A percentile compares a stretch with the other conserved stretches of the same genome.
phyloP scores from a whole-genome alignment of 352 stramenopile genomes.

The Globisporangium splendens region DNA sequence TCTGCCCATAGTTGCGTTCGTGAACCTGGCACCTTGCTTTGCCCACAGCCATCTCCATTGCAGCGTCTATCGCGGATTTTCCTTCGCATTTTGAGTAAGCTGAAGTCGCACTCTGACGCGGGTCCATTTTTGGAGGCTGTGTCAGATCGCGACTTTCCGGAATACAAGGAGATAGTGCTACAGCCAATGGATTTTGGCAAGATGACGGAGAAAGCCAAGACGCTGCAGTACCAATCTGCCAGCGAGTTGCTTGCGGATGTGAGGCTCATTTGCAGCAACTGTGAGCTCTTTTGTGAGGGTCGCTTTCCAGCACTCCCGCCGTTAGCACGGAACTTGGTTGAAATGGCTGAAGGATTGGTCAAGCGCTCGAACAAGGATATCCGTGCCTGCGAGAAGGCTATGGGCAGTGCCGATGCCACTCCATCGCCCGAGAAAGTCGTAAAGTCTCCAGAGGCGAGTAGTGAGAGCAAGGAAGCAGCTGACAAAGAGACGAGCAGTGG shows the following conservation, averaged over 20 bases:
- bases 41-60: slow-evolving; percentile 52
- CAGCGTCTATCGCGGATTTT: slow-evolving; percentile 62
- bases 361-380: slow-evolving; percentile 75
- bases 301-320: slow-evolving; percentile 73
- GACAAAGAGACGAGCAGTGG: slow-evolving; percentile 4
- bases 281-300: slow-evolving; percentile 74
- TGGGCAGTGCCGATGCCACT: slow-evolving; percentile 7
- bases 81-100: slow-evolving; percentile 53
- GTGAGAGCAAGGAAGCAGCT: slow-evolving; percentile 10
- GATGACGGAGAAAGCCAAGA: slow-evolving; percentile 51
- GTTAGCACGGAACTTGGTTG: slow-evolving; percentile 64
- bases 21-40: slow-evolving; percentile 38
- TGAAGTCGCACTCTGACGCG: slow-evolving; percentile 56
- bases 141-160: slow-evolving; percentile 72
- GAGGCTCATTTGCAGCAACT: slow-evolving; percentile 74
- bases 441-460: slow-evolving; percentile 1
- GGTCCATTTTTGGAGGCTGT: slow-evolving; percentile 78
- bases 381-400: slow-evolving; percentile 39
- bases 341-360: slow-evolving; percentile 56
- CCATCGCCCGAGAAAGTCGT: slow-evolving; percentile 13
- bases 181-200: slow-evolving; percentile 70
- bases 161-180: slow-evolving; percentile 82
- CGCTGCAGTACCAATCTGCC: slow-evolving; percentile 50
- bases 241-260: slow-evolving; percentile 63
- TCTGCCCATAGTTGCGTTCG: slow-evolving; percentile 25